Base-by-base conservation (phyloP, 1,284 basidiomycete species). In the Irpex sp. region DNA sequence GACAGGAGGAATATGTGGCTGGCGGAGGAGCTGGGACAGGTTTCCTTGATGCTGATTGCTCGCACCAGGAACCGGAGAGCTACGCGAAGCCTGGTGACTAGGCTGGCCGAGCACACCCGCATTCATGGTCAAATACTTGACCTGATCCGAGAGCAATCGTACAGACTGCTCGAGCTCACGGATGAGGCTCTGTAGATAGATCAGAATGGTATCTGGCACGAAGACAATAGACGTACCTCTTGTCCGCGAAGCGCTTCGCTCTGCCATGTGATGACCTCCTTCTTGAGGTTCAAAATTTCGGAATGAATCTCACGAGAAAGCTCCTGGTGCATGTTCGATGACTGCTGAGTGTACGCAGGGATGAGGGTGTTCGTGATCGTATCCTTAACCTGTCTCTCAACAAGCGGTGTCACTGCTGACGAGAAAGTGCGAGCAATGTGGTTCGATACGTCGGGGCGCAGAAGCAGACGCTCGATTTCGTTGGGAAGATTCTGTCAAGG, bases 361-460 rank as follows among this genome's bases (percentile, higher is more conserved):
- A 93, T 78, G 69, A 94, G 84, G 0, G 82, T 84, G 76, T 90
- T 89, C 38, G 81, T 80, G 68, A 93, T 82, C 7, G 87, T 81
- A 11, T 94, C 92, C 78, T 93, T 92, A 71, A 94, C 85, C 69
- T 92, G 88, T 63, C 86, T 82, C 73, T 92, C 91, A 66, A 94
- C 85, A 59, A 90, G 73, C 9, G 91, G 90, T 4, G 85, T 85
- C 62, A 93, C 75, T 59, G 85, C 84, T 4, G 82, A 78, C 15
- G 88, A 85, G 63, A 94, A 80, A 26, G 88, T 83, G 64, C 86
- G 85, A 11, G 91, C 85, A 68, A 93, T 86, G 69, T 92, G 89
- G 59, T 79, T 83, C 15, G 87, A 85, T 62, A 94, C 82, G 67
- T 92, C 90, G 1, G 91, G 85, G n/a, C 90, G 85, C 58, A 88